Percentiles rank a stretch among this genome's conserved stretches.
Evolutionary conservation across 345 rosid genomes (phyloP).

Genomic region (Orychophragmus violaceus): DNA sequence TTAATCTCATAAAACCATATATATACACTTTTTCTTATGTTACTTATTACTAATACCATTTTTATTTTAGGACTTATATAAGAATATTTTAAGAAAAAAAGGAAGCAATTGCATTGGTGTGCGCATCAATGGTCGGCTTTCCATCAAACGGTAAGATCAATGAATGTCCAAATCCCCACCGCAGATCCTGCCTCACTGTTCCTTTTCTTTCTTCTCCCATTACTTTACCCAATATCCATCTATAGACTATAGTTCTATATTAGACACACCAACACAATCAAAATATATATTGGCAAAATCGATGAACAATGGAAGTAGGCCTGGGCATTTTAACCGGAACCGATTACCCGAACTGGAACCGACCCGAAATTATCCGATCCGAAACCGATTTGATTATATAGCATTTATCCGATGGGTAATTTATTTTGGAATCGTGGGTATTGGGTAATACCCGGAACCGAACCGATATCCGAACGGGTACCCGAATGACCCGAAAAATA

Average conservation of each 20-base stretch:
- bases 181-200: slow-evolving; percentile 33
- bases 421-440: too few relatives aligned
- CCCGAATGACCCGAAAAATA: too few relatives aligned
- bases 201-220: slow-evolving; percentile 2
- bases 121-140: slow-evolving; percentile 33
- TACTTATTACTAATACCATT: not conserved
- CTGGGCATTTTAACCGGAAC: too few relatives aligned
- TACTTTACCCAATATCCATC: slow-evolving; percentile 10
- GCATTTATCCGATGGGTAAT: too few relatives aligned
- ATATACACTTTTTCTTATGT: not conserved
- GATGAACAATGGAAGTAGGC: slow-evolving; percentile 10
- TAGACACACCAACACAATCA: not conserved
- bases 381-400: too few relatives aligned
- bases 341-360: too few relatives aligned
- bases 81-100: not conserved
- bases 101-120: slow-evolving; percentile 29
- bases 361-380: too few relatives aligned
- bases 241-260: not conserved
- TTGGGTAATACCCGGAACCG: too few relatives aligned
- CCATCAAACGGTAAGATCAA: slow-evolving; percentile 29
- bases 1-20: not conserved
- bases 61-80: not conserved
- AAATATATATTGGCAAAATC: not conserved
- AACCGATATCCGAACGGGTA: too few relatives aligned
- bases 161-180: slow-evolving; percentile 31